Conservation (phyloP, 129 eudicot genomes). For the Saposhnikovia divaricata region DNA sequence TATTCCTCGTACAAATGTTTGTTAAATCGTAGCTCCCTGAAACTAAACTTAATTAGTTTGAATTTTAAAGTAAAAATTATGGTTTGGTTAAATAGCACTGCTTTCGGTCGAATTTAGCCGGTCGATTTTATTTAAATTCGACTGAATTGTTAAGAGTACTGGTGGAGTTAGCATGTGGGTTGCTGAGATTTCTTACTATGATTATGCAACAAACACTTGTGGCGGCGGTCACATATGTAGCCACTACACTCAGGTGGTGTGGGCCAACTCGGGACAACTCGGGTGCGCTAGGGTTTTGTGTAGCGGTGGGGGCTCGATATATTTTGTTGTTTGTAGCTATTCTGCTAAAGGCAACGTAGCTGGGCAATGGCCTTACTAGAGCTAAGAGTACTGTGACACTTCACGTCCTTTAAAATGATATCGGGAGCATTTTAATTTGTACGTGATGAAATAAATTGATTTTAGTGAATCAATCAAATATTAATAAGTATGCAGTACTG, state of each 20-base stretch:
- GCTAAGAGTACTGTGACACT: no score
- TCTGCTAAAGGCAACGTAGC: slow-evolving; percentile 47
- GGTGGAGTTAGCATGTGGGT: slow-evolving; percentile 45
- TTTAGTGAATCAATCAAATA: neutral
- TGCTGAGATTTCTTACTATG: slow-evolving; percentile 24
- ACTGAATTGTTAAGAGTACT: no score
- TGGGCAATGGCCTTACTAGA: slow-evolving; percentile 25
- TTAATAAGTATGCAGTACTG: neutral
- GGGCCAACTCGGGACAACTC: slow-evolving; percentile 34
- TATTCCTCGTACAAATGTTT: no score
- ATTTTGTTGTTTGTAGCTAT: slow-evolving; percentile 38
- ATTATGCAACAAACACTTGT: slow-evolving; percentile 36
- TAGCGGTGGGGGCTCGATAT: no score
- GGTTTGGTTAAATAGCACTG: no score
- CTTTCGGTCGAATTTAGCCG: no score
- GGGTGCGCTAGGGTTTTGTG: slow-evolving; percentile 63
- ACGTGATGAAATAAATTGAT: neutral
- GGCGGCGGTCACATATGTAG: slow-evolving; percentile 20
- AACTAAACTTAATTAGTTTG: no score
- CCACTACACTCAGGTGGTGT: slow-evolving; percentile 70
- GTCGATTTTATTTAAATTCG: no score
- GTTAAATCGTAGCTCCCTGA: no score
- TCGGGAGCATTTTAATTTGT: neutral
- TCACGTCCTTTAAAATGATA: neutral
- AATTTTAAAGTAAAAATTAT: no score